Conservation (phyloP, 352 stramenopile species). For the Lagenidium sp. region DNA sequence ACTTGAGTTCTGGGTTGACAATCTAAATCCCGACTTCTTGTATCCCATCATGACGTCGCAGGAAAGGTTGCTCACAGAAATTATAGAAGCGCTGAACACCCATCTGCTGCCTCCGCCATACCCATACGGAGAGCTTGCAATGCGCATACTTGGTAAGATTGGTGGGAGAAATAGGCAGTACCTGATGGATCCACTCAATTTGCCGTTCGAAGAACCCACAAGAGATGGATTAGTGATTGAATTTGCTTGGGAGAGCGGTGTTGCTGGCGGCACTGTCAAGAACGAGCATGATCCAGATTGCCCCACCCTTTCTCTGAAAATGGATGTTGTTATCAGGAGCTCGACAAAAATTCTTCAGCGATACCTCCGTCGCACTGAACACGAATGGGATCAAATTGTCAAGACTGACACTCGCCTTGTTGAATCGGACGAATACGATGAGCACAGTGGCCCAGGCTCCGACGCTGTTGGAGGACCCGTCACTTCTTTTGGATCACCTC, state of each 20-base stretch:
- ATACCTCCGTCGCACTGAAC: slow-evolving; percentile 42
- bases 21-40: slow-evolving; percentile 96
- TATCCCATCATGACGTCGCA: slow-evolving; percentile 91
- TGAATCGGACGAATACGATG: slow-evolving; percentile 61
- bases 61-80: slow-evolving; percentile 84
- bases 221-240: slow-evolving; percentile 36
- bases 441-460: slow-evolving; percentile 23
- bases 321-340: slow-evolving; percentile 43
- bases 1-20: slow-evolving; percentile 99
- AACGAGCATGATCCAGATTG: no score
- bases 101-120: slow-evolving; percentile 96
- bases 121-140: slow-evolving; percentile 93
- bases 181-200: slow-evolving; percentile 72
- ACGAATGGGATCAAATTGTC: slow-evolving; percentile 40
- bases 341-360: slow-evolving; percentile 41
- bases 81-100: slow-evolving; percentile 94
- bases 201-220: slow-evolving; percentile 42
- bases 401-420: slow-evolving; percentile 53
- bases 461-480: no score
- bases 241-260: slow-evolving; percentile 34
- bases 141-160: slow-evolving; percentile 97
- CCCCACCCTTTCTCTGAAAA: slow-evolving; percentile 20
- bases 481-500: no score
- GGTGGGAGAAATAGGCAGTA: slow-evolving; percentile 90
- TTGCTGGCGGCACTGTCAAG: no score